Evolutionary conservation across 768 basidiomycete genomes (phyloP), one percentile per base, ranked within the genome.

Genomic region (Russula griseocarnosa): DNA sequence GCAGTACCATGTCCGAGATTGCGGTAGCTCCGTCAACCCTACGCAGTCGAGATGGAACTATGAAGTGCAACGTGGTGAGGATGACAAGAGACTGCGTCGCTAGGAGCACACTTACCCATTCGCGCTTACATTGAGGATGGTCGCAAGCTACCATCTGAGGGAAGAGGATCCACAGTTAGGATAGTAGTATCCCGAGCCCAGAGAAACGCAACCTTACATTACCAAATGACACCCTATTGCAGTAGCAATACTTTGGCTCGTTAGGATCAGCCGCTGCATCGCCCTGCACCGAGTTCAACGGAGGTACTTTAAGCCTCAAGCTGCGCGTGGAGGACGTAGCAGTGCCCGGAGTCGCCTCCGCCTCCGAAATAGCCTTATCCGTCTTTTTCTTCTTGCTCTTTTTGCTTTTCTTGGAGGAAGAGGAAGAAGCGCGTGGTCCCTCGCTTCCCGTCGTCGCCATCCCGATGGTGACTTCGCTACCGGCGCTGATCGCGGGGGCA

Each of bases 81-180:
- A 55, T n/a, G 52, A 38, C 26, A 36, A 32, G 3, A 9, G 34
- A 16, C 52, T 13, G 49, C 16, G 30, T 22, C 9, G 79, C 16
- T 32, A 26, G 34, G 28, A 38, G 28, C 3, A 14, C 8, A 11
- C 89, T 73, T 70, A 89, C 93, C 93, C 93, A 96, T 86, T 94
- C 90, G 44, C 79, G 77, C 67, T 81, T 77, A 72, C 93, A 96
- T 18, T 79, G 76, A 49, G 78, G 75, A 67, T 82, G 82, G 71
- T 96, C 93, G 70, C 93, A 96, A 18, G 79, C 93, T 66, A 96
- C 86, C 93, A 96, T 94, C 88, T 90, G 64, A 28, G 55, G 67
- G 28, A 61, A 22, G 42, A n/a, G 20, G 8, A 9, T 40, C 32
- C n/a, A 32, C 5, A 28, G 5, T 69, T 22, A 68, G 51, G 4